Evolutionary conservation across 257 asterid genomes (phyloP), one percentile per base, ranked within the genome.

Genomic region (Coffea canephora): DNA sequence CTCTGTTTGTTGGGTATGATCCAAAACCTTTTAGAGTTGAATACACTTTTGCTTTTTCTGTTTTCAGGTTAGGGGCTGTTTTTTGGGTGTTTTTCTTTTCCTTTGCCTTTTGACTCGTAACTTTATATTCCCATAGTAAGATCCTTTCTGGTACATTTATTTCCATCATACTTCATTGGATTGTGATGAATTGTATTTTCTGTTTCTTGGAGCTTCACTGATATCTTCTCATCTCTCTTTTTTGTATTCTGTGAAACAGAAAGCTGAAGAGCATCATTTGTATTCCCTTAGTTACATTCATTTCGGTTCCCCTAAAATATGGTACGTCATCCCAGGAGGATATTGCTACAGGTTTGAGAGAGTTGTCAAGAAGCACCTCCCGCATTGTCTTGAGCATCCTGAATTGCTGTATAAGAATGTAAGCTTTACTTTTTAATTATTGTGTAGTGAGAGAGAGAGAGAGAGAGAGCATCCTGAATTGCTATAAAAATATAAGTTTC

Each of bases 1-100:
- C 70, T 90, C 99, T 11, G 86, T 76, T 73, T 86, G 86, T 64
- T 95, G 99, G 99, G 99, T 95, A 88, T 84, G 93, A 72, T 82
- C 69, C 75, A 74, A 18, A 75, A 67, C n/a, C 6, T 67, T 69
- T 27, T 49, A 8, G 13, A 6, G 31, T 25, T 52, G 65, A 49
- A 15, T 13, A 1, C 49, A 23, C 25, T 9, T 68, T 72, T 45
- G 75, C 57, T 2, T 46, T 50, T 54, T 54, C 8, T 62, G 25
- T 57, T 78, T 2, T 74, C 57, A 59, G 65, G 9, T 25, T 70
- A 9, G 2, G 64, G 23, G 13, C 62, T 69, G 69, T 50, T 19
- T 23, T 25, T 46, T 59, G 27, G 49, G 41, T 70, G 48, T 75
- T 55, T 50, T 64, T 73, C 66, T 69, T 55, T 55, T 34, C 14